Evolutionary conservation across 1,284 basidiomycete species (phyloP), one percentile per base, ranked within the genome.

Genomic region (Ceratobasidium sp.): DNA sequence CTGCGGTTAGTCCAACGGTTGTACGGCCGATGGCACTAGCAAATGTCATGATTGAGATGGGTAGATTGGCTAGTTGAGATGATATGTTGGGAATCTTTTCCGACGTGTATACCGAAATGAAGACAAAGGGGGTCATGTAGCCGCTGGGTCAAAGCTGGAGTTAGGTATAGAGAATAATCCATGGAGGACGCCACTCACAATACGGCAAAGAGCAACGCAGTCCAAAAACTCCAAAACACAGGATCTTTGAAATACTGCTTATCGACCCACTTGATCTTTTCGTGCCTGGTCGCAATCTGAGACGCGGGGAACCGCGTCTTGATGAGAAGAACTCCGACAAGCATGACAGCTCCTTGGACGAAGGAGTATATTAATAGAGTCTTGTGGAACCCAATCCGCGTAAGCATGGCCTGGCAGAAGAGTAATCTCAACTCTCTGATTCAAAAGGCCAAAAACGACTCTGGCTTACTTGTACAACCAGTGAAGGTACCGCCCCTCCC

Each of bases 51-150:
- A 78, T 49, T n/a, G 78, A 76, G 17, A 80, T 77, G 0, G 80
- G 80, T 0, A 80, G 76, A 29, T 78, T 59, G 78, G 78, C 57
- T 56, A 79, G 22, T 52, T 79, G 61, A 66, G 76, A 52, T 13
- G 51, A 34, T 59, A 80, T 64, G 43, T 59, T 1, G 61, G 80
- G 71, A 4, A 80, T 70, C 32, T 69, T 67, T 7, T 79, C 73
- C 37, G 62, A 56, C 0, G 80, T 80, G 76, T 79, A 81, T 2
- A 78, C 77, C 9, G 78, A 73, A 54, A 81, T 77, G 68, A 80
- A 81, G 32, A 78, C 76, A 19, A 80, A 79, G 0, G 80, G 79
- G 19, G 78, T 54, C 65, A 67, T 67, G 19, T 51, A 67, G 6
- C 65, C 65, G n/a, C 65, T 67, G 9, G 19, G 7, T 15, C 15